phyloP scores from a whole-genome alignment of 495 filamentous ascomycete species.

The Hypoxylon trugodes region DNA sequence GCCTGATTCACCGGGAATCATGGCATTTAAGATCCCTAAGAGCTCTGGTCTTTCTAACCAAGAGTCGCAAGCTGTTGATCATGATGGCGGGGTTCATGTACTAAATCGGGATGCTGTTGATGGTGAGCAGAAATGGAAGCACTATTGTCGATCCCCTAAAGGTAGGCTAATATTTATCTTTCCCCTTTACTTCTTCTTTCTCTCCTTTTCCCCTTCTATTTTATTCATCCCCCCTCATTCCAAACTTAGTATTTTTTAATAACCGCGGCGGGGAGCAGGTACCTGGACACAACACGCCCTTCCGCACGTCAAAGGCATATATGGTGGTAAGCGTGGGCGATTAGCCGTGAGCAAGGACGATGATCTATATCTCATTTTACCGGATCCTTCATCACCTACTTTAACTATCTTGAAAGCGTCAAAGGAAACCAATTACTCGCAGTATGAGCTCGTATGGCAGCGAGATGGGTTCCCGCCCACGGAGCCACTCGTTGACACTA shows the following conservation, averaged over 20 bases:
- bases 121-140: conserved; percentile 52
- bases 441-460: conserved; percentile 47
- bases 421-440: conserved; percentile 34
- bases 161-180: conserved; percentile 46
- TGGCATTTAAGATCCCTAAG: conserved; percentile 53
- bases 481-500: conserved; percentile 51
- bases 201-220: not conserved
- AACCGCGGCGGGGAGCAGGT: too few species aligned
- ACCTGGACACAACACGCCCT: conserved; percentile 43
- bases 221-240: not conserved
- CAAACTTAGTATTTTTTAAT: too few species aligned
- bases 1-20: conserved; percentile 47
- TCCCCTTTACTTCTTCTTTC: not conserved
- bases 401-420: conserved; percentile 47
- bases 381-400: conserved; percentile 32
- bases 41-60: conserved; percentile 56
- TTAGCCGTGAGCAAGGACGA: conserved; percentile 46
- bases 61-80: conserved; percentile 57
- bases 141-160: conserved; percentile 52
- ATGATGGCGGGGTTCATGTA: conserved; percentile 56
- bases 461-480: conserved; percentile 41
- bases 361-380: conserved; percentile 50
- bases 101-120: conserved; percentile 51
- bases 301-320: conserved; percentile 37
- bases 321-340: conserved; percentile 47